Evolutionary conservation across 2,329 filamentous ascomycete species (phyloP), one percentile per base, ranked within the genome.

Genomic region (Coniochaeta sp.): DNA sequence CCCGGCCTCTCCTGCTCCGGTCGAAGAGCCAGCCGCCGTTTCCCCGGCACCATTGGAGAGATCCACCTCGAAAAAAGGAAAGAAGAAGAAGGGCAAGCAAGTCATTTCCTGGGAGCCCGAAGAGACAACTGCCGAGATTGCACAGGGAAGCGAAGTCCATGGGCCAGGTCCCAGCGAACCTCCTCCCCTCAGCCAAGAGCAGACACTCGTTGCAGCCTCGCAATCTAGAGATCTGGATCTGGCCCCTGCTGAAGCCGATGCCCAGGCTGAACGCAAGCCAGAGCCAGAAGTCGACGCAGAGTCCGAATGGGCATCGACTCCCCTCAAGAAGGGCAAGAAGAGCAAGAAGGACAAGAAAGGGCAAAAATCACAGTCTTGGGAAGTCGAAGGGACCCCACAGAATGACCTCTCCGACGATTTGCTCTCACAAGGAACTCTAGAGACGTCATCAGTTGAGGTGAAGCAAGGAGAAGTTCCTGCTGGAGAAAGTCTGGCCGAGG

Each of bases 341-440:
- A 63, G 71, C 44, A 60, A 59, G 66, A 73, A 72, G 61, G 63
- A 64, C 52, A 74, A 73, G 66, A 74, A 69, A 58, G 59, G 61
- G 60, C 67, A 68, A 59, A 65, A 36, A 36, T 24, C 59, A 6
- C 60, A 64, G 55, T 19, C 58, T 24, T 56, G 17, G 52, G 63
- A 64, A 4, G 60, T 62, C 12, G 64, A 65, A 40, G 42, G 54
- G 34, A 2, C 34, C 24, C 8, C 24, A 3, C 9, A 22, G n/a
- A n/a, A 7, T 26, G 34, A 58, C 4, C 6, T 4, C 16, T 16
- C 36, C 14, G 16, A 12, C 16, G 16, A 17, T 8, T 6, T 38
- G 16, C 32, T 30, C 3, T 28, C 44, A 16, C 8, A 10, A 50
- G 22, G 10, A 28, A 30, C 17, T n/a, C 24, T 24, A 17, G 24